Evolutionary conservation across 805 yeast species (phyloP).

Genomic region (Torulaspora gathmanii): DNA sequence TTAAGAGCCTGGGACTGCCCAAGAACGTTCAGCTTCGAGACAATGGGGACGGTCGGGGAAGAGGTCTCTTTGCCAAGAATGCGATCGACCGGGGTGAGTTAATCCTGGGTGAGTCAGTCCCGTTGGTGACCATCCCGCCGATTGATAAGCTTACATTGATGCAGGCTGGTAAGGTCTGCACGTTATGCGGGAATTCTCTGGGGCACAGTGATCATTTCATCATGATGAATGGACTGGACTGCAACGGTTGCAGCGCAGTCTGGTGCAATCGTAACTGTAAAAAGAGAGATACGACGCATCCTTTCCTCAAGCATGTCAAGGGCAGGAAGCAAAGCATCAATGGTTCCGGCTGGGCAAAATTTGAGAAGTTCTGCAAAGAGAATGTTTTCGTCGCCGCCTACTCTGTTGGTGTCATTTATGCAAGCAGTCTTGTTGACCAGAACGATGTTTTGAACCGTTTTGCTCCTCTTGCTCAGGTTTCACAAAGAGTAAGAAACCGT

Average conservation of each 20-base stretch:
- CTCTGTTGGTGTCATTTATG: slow-evolving; percentile 55
- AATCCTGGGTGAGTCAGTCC: slow-evolving; percentile 56
- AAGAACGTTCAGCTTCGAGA: slow-evolving; percentile 3
- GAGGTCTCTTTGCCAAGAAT: slow-evolving; percentile 45
- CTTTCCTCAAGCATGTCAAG: slow-evolving; percentile 50
- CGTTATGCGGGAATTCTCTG: slow-evolving; percentile 61
- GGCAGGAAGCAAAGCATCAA: slow-evolving; percentile 36
- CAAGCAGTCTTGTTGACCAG: slow-evolving; percentile 35
- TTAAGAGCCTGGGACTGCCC: slow-evolving; percentile 6
- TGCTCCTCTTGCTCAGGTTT: slow-evolving; percentile 59
- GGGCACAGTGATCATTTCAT: slow-evolving; percentile 29
- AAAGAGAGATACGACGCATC: slow-evolving; percentile 49
- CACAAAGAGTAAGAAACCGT: slow-evolving; percentile 60
- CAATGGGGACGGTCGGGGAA: slow-evolving; percentile 11
- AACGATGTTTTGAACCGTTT: slow-evolving; percentile 48
- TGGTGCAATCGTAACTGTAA: slow-evolving; percentile 72
- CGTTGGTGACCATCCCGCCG: slow-evolving; percentile 61
- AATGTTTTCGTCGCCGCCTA: slow-evolving; percentile 67
- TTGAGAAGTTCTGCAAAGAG: slow-evolving; percentile 57
- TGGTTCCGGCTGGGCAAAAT: slow-evolving; percentile 47
- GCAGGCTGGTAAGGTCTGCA: slow-evolving; percentile 60
- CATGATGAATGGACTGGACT: slow-evolving; percentile 50
- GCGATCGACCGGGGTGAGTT: slow-evolving; percentile 46
- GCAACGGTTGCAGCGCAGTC: slow-evolving; percentile 56
- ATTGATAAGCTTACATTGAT: slow-evolving; percentile 59